These are phyloP conservation scores for Albophoma yamanashiensis DNA, from an alignment of 2,329 filamentous ascomycete genomes.

Conservation along the genomic window DNA sequence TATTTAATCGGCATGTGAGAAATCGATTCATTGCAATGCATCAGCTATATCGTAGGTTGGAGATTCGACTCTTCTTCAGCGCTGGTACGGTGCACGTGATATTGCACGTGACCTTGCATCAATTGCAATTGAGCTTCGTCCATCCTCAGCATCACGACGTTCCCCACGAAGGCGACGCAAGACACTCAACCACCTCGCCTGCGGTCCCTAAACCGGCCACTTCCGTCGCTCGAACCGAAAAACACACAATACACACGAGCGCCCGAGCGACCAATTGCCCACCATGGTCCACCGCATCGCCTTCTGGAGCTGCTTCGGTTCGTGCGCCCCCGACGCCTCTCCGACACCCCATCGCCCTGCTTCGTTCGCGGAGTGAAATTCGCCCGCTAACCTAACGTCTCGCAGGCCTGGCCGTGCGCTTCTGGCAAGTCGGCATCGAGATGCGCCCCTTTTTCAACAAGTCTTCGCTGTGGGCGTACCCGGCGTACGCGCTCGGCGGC, in stretches of 20 bases:
- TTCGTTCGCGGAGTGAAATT: too few relatives aligned
- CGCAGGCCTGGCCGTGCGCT: slow-evolving; percentile 76
- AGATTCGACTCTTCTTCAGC: not conserved
- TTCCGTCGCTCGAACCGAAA: slow-evolving; percentile 7
- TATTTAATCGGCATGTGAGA: not conserved
- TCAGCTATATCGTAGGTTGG: not conserved
- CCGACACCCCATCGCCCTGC: too few relatives aligned
- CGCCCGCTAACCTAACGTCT: not conserved
- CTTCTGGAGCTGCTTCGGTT: slow-evolving; percentile 91
- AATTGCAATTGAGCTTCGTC: slow-evolving; percentile 1
- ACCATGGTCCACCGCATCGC: slow-evolving; percentile 55
- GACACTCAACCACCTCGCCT: slow-evolving; percentile 7
- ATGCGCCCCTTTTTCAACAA: slow-evolving; percentile 90
- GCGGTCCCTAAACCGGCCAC: slow-evolving; percentile 9
- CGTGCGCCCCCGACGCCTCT: slow-evolving; percentile 27
- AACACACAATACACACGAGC: slow-evolving; percentile 4
- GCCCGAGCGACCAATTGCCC: slow-evolving; percentile 16
- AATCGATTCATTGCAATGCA: not conserved
- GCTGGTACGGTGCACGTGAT: slow-evolving; percentile 1
- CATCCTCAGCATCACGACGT: slow-evolving; percentile 15
- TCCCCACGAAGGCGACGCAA: slow-evolving; percentile 6
- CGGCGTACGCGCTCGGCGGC: slow-evolving; percentile 74
- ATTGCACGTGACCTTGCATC: slow-evolving; percentile 1
- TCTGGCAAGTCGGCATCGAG: slow-evolving; percentile 97
- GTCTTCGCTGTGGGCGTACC: slow-evolving; percentile 82